phyloP scores from a whole-genome alignment of 2,329 filamentous ascomycete species.

The Ophiocordyceps camponoti-leonardi region DNA sequence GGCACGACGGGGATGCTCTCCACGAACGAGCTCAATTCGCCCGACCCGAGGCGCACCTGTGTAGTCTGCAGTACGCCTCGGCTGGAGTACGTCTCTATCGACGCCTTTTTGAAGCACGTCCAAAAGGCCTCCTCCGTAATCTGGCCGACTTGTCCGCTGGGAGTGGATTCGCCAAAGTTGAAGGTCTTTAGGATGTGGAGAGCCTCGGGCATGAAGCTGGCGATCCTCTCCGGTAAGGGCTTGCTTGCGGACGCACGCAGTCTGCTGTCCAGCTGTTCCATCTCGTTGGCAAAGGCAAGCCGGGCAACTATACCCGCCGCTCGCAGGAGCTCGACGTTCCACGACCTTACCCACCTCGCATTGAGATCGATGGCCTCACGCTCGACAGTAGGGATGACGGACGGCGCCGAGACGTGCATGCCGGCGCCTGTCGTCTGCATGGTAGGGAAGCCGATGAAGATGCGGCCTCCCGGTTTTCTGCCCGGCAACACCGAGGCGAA shows the following conservation, averaged over 20 bases:
- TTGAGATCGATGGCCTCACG: conserved; percentile 94
- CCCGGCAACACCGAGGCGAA: conserved; percentile 82
- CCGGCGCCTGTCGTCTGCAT: conserved; percentile 91
- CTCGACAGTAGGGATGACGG: conserved; percentile 92
- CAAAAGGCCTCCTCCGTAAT: conserved; percentile 93
- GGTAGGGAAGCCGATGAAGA: conserved; percentile 96
- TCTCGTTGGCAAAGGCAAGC: conserved; percentile 75
- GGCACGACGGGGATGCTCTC: conserved; percentile 78
- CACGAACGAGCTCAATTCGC: conserved; percentile 56
- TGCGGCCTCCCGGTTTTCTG: conserved; percentile 63
- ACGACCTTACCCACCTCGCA: conserved; percentile 81
- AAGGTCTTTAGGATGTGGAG: conserved; percentile 76
- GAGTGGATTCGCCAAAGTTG: conserved; percentile 77
- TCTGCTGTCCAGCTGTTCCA: conserved; percentile 54
- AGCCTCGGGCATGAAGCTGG: conserved; percentile 57
- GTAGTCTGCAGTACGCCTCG: conserved; percentile 74
- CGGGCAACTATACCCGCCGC: conserved; percentile 81
- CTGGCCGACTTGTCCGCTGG: conserved; percentile 65
- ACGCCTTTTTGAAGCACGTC: conserved; percentile 69
- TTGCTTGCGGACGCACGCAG: conserved; percentile 32
- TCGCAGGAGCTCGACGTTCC: conserved; percentile 88
- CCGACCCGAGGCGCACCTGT: conserved; percentile 57
- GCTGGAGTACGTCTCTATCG: conserved; percentile 77
- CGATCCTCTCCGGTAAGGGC: conserved; percentile 45
- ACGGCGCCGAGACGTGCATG: conserved; percentile 88